phyloP scores from a whole-genome alignment of 768 basidiomycete species.

The Phanerochaete carnosa region DNA sequence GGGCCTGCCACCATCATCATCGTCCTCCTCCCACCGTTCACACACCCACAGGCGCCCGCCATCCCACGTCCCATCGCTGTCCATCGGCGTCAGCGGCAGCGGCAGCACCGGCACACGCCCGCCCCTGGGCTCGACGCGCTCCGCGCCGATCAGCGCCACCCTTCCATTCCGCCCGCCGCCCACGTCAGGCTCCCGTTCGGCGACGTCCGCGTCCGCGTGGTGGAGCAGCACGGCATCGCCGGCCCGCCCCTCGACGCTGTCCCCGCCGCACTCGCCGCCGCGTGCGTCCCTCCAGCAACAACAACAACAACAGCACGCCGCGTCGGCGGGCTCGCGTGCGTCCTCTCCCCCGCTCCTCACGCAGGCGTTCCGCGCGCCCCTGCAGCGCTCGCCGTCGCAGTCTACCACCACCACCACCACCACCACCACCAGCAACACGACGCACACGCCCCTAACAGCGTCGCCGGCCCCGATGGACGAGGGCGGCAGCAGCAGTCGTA shows the following conservation, averaged over 20 bases:
- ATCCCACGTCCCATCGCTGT: slow-evolving; percentile 8
- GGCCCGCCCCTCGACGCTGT: slow-evolving; percentile 1
- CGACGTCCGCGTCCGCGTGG: slow-evolving; percentile 1
- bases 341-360: slow-evolving; percentile 14
- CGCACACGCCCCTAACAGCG: background rate
- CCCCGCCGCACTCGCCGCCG: background rate
- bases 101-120: slow-evolving; percentile 18
- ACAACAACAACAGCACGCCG: background rate
- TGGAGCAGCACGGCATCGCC: slow-evolving; percentile 3
- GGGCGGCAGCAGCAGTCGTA: slow-evolving; percentile 8
- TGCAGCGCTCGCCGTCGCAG: slow-evolving; percentile 14
- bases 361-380: slow-evolving; percentile 20
- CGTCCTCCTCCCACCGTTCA: no score
- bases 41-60: background rate
- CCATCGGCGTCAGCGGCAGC: background rate
- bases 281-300: background rate
- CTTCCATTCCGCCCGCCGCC: slow-evolving; percentile 23
- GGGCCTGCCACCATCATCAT: background rate
- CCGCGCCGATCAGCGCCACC: slow-evolving; percentile 12
- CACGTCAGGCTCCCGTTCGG: slow-evolving; percentile 8
- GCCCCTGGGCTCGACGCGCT: slow-evolving; percentile 14
- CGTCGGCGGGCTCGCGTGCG: background rate
- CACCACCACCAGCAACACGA: background rate
- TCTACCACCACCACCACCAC: slow-evolving; percentile 1
- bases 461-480: background rate